Conservation (phyloP, 352 stramenopile genomes). For the Pythium oligandrum region DNA sequence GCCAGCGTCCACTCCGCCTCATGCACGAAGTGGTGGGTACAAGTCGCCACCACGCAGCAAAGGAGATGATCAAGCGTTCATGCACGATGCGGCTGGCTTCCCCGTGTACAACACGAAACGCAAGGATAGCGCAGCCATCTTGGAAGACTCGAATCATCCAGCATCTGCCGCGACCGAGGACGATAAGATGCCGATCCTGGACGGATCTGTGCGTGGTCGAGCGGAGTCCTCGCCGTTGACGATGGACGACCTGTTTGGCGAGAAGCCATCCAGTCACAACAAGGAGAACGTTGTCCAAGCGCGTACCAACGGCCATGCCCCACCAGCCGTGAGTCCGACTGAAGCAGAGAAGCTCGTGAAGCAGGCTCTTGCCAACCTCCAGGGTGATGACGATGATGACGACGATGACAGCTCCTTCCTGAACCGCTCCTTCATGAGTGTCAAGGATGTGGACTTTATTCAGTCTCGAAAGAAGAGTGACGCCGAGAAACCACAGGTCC, state of each 20-base stretch:
- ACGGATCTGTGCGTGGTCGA: conserved; percentile 7
- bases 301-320: no score
- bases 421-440: no score
- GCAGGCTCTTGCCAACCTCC: neutral
- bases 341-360: no score
- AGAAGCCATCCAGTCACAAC: conserved; percentile 10
- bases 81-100: no score
- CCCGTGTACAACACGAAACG: no score
- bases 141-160: no score
- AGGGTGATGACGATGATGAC: neutral
- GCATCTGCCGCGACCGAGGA: neutral
- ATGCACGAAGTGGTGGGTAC: neutral
- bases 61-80: no score
- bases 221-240: conserved; percentile 20
- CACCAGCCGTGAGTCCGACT: no score
- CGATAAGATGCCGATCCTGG: conserved; percentile 16
- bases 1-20: neutral
- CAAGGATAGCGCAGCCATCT: no score
- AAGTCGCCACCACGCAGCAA: no score
- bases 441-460: no score
- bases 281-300: no score
- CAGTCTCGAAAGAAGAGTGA: neutral
- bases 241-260: conserved; percentile 14
- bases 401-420: neutral
- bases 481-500: conserved; percentile 1